Conservation (phyloP, 129 eudicot species). For the Lactuca saligna region DNA sequence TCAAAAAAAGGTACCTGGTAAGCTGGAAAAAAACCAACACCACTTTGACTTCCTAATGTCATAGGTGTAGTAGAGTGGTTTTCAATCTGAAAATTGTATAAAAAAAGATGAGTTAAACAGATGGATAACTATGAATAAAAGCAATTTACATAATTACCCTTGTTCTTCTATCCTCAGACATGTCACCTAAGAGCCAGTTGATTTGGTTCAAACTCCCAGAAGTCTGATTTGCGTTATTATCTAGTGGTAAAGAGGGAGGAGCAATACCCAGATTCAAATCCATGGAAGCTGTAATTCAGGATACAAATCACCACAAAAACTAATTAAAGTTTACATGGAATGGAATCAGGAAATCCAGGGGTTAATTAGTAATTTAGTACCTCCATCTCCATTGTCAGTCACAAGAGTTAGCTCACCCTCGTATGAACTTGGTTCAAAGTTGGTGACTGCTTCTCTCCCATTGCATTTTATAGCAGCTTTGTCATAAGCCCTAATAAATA, state of each 20-base stretch:
- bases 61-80: slow-evolving; percentile 30
- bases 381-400: slow-evolving; percentile 26
- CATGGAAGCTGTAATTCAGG: slow-evolving; percentile 25
- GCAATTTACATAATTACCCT: slow-evolving; percentile 29
- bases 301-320: neutral
- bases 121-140: neutral
- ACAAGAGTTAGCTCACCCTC: slow-evolving; percentile 21
- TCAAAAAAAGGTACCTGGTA: slow-evolving; percentile 43
- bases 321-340: neutral
- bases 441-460: slow-evolving; percentile 47
- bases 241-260: slow-evolving; percentile 32
- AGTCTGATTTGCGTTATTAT: slow-evolving; percentile 20
- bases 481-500: slow-evolving; percentile 42
- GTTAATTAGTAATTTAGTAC: slow-evolving; percentile 24
- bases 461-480: slow-evolving; percentile 45
- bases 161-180: slow-evolving; percentile 22
- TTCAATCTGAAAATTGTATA: slow-evolving; percentile 22
- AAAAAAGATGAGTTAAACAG: neutral
- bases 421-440: slow-evolving; percentile 39
- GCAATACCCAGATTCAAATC: slow-evolving; percentile 60
- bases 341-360: neutral
- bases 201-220: slow-evolving; percentile 31
- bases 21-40: slow-evolving; percentile 37
- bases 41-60: slow-evolving; percentile 33
- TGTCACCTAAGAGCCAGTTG: slow-evolving; percentile 26